Percentiles rank a stretch among this genome's conserved stretches.
Evolutionary conservation across 2,329 filamentous ascomycete genomes (phyloP).

Genomic region (Monilinia fructigena): DNA sequence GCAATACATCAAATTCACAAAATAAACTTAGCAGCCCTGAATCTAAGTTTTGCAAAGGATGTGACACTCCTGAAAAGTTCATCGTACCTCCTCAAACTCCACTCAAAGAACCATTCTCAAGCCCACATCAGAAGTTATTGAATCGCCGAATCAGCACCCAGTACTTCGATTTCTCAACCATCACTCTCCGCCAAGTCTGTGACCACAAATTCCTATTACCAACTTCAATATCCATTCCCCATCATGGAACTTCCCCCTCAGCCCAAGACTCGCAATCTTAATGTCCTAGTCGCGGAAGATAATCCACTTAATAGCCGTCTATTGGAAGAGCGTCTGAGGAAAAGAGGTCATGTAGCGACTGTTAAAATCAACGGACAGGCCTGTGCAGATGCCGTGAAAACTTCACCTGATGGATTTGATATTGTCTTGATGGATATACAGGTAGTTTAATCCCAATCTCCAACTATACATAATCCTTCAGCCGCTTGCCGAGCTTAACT

Average conservation of each 20-base stretch:
- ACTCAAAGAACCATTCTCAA: neutral
- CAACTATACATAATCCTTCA: neutral
- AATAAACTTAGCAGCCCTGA: too few species aligned
- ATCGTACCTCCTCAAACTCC: neutral
- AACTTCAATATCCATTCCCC: slow-evolving; percentile 30
- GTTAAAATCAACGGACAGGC: slow-evolving; percentile 82
- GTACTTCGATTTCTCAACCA: neutral
- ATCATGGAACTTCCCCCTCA: slow-evolving; percentile 11
- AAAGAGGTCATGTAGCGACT: slow-evolving; percentile 67
- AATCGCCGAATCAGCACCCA: neutral
- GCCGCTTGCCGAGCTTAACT: neutral
- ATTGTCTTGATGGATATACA: slow-evolving; percentile 92
- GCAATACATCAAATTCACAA: too few species aligned
- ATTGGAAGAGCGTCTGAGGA: slow-evolving; percentile 75
- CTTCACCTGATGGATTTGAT: slow-evolving; percentile 64
- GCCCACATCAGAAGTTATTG: neutral
- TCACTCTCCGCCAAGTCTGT: slow-evolving; percentile 4
- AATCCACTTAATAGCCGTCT: slow-evolving; percentile 86
- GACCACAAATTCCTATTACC: slow-evolving; percentile 19
- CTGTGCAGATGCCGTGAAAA: slow-evolving; percentile 68
- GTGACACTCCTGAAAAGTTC: neutral
- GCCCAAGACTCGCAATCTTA: slow-evolving; percentile 31
- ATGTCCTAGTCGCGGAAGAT: slow-evolving; percentile 80
- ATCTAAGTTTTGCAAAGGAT: neutral
- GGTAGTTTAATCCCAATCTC: slow-evolving; percentile 49